A percentile compares a stretch with the other conserved stretches of the same genome.
Conservation (phyloP, 169 alveolate genomes). For the Cryptosporidium xiaoi region DNA sequence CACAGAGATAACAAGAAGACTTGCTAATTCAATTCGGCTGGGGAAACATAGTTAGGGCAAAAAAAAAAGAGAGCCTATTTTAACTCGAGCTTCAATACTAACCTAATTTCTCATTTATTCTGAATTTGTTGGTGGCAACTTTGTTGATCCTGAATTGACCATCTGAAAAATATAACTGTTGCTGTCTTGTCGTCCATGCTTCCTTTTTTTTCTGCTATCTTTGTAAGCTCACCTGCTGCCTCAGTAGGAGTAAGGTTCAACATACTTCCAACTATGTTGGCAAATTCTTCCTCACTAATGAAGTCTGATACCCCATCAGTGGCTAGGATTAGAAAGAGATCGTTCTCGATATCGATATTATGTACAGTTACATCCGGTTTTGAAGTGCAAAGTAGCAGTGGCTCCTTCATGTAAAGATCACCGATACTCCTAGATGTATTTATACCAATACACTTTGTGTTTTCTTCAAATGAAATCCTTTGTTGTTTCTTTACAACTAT, state of each 20-base stretch:
- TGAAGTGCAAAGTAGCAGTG: constrained; percentile 35
- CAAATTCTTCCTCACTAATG: constrained; percentile 50
- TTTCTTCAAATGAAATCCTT: constrained; percentile 34
- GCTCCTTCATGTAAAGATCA: constrained; percentile 54
- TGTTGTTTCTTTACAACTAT: constrained; percentile 38
- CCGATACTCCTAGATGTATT: constrained; percentile 69
- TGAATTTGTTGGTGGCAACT: not conserved
- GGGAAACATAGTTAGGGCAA: not conserved
- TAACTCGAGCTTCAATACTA: not conserved
- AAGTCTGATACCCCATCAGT: constrained; percentile 67
- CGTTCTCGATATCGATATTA: constrained; percentile 43
- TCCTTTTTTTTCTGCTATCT: constrained; percentile 50
- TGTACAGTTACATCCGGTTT: constrained; percentile 58
- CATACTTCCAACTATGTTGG: constrained; percentile 14
- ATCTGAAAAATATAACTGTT: constrained; percentile 43
- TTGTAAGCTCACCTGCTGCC: constrained; percentile 36
- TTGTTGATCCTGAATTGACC: constrained; percentile 51
- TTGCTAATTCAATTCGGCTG: not conserved
- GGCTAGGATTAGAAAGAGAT: constrained; percentile 51
- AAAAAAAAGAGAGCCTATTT: not conserved
- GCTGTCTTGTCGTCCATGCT: constrained; percentile 72
- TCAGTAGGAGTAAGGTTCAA: constrained; percentile 31
- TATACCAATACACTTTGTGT: constrained; percentile 28
- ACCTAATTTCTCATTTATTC: not conserved
- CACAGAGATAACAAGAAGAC: constrained; percentile 17